phyloP scores from a whole-genome alignment of 768 basidiomycete genomes.

The Galerina sulciceps region DNA sequence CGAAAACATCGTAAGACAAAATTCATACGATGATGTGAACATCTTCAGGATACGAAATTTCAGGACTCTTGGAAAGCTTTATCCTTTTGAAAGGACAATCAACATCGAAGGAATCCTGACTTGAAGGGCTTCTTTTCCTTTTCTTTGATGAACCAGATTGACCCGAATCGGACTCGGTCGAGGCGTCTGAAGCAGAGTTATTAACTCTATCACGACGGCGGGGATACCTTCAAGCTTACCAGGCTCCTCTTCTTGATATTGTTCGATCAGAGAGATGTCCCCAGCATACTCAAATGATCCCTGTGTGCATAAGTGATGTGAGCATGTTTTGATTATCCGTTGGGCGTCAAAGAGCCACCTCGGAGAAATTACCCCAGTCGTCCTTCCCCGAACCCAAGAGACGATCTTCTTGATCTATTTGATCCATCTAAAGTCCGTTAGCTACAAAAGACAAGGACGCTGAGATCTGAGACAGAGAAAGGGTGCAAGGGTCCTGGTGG shows the following conservation, averaged over 20 bases:
- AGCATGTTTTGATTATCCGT: not conserved
- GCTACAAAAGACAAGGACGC: no score
- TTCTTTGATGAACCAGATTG: not conserved
- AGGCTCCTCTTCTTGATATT: not conserved
- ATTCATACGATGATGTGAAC: not conserved
- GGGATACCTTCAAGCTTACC: not conserved
- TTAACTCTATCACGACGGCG: not conserved
- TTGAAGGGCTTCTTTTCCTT: not conserved
- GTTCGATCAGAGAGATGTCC: constrained; percentile 2
- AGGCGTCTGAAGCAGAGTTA: not conserved
- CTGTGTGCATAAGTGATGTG: not conserved
- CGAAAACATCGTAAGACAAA: not conserved
- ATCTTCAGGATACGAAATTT: not conserved
- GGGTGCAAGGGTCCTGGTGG: no score
- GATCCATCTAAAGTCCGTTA: no score
- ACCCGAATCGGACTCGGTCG: not conserved
- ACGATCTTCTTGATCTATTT: not conserved
- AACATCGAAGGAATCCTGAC: not conserved
- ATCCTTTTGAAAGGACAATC: not conserved
- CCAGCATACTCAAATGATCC: constrained; percentile 4
- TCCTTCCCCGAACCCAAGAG: not conserved
- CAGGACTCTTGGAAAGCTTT: not conserved
- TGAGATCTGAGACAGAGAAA: no score
- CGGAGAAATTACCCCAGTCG: constrained; percentile 1
- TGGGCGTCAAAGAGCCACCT: not conserved